phyloP scores from a whole-genome alignment of 805 yeast species.

The Clavispora asparagi region DNA sequence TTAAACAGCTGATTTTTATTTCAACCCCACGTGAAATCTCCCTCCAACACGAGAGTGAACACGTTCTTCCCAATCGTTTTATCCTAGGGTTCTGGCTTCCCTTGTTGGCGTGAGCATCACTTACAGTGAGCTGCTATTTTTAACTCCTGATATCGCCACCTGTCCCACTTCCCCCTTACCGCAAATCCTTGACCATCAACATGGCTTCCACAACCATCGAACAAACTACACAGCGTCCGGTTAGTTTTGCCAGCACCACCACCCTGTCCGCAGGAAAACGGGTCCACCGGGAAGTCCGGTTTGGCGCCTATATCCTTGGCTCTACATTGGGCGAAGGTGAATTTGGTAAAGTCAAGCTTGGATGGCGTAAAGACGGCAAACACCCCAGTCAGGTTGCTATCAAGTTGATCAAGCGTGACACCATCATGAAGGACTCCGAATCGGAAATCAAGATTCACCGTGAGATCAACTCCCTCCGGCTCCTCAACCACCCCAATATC shows the following conservation, averaged over 20 bases:
- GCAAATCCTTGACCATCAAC: not conserved
- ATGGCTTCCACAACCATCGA: not conserved
- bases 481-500: slow-evolving; percentile 88
- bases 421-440: slow-evolving; percentile 80
- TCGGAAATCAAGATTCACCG: slow-evolving; percentile 86
- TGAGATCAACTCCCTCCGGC: slow-evolving; percentile 85
- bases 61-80: not conserved
- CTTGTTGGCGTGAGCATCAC: not conserved
- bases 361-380: slow-evolving; percentile 85
- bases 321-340: slow-evolving; percentile 97
- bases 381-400: slow-evolving; percentile 87
- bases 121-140: not conserved
- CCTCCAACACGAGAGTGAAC: not conserved
- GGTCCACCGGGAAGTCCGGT: slow-evolving; percentile 63
- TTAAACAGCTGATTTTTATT: not conserved
- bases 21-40: not conserved
- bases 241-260: not conserved
- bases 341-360: slow-evolving; percentile 94
- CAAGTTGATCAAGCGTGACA: slow-evolving; percentile 82
- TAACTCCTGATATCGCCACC: not conserved
- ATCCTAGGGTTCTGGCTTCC: not conserved
- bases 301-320: slow-evolving; percentile 88
- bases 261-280: slow-evolving; percentile 17
- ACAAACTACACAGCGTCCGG: not conserved
- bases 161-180: not conserved